Percentiles rank a stretch among this genome's conserved stretches.
These are phyloP conservation scores for Geotrichum reessii DNA, from an alignment of 1,139 yeast species.

Conservation along the genomic window DNA sequence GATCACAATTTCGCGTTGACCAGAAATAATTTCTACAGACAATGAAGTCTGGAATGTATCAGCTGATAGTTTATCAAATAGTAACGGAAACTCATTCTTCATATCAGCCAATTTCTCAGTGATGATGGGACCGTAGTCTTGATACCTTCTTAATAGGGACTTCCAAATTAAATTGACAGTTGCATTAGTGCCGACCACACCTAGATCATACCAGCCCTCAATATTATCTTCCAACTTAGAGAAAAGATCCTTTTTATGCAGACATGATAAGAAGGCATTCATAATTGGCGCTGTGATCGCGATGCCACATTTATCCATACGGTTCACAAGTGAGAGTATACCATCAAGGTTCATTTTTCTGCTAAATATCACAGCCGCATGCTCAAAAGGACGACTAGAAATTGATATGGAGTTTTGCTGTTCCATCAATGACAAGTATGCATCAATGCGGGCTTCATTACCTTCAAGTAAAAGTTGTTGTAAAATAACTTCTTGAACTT, in stretches of 20 bases:
- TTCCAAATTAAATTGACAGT: slow-evolving; percentile 17
- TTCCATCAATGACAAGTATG: slow-evolving; percentile 15
- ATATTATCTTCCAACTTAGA: slow-evolving; percentile 9
- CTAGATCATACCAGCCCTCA: slow-evolving; percentile 13
- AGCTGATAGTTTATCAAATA: slow-evolving; percentile 4
- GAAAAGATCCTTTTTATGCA: slow-evolving; percentile 3
- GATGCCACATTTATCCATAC: slow-evolving; percentile 6
- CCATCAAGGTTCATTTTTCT: slow-evolving; percentile 6
- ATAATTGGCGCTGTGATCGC: slow-evolving; percentile 9
- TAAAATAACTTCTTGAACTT: slow-evolving; percentile 13
- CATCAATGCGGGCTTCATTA: slow-evolving; percentile 17
- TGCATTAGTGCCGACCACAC: slow-evolving; percentile 16
- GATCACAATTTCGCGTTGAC: not conserved
- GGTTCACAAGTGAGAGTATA: slow-evolving; percentile 7
- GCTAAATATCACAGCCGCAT: slow-evolving; percentile 14
- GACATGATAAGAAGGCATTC: slow-evolving; percentile 14
- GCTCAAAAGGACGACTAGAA: slow-evolving; percentile 14
- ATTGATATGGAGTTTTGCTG: slow-evolving; percentile 5
- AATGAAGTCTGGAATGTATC: slow-evolving; percentile 5
- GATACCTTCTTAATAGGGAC: slow-evolving; percentile 7
- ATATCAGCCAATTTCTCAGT: slow-evolving; percentile 1
- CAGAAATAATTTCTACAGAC: not conserved
- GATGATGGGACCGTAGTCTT: slow-evolving; percentile 8
- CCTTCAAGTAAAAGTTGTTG: slow-evolving; percentile 14
- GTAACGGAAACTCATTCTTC: slow-evolving; percentile 6